Base-by-base conservation (phyloP, 1,139 yeast genomes). In the Arxiozyma bovina region DNA sequence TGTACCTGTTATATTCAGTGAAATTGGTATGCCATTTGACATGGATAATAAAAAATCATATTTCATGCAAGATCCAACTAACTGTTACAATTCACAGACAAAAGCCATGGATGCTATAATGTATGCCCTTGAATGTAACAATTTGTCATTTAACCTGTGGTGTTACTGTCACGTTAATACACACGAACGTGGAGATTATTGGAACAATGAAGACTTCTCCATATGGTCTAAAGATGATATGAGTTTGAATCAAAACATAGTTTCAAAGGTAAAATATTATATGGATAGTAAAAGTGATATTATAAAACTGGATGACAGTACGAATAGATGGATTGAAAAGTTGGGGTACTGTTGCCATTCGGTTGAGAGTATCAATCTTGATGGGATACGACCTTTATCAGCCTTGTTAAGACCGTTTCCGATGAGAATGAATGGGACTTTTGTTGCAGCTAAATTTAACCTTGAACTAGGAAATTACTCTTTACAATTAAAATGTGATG, bases 21-120 rank as follows among this genome's bases (percentile, higher is more conserved):
- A 91, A 70, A 90, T 93, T n/a, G 99, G 99, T 2, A 87, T 91
- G 84, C 98, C 99, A 2, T 89, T 84, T 69, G 96, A 93, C 69
- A 87, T 91, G 96, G 93, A 91, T 67, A 77, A 79, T 56, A 85
- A 85, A 63, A 73, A 72, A 49, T 87, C 96, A 0, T 90, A 80
- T 64, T 66, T 68, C 1, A 77, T 75, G 54, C 89, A 91, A 1
- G 90, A 81, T 65, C 70, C 76, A 15, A 25, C 18, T n/a, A 43
- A 49, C 21, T 17, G 17, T n/a, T 50, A 45, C 42, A 15, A 9
- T 25, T 77, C 88, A 1, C 98, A 91, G 65, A 84, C 87, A 2
- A 75, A 80, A 7, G 96, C 97, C 0, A 73, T 88, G 69, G 97
- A 91, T 73, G 96, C 96, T 0, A 70, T 90, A 50, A 77, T 84